Percentiles rank a stretch among this genome's conserved stretches.
Conservation (phyloP, 1,284 basidiomycete genomes). For the Phlebopus sp. region DNA sequence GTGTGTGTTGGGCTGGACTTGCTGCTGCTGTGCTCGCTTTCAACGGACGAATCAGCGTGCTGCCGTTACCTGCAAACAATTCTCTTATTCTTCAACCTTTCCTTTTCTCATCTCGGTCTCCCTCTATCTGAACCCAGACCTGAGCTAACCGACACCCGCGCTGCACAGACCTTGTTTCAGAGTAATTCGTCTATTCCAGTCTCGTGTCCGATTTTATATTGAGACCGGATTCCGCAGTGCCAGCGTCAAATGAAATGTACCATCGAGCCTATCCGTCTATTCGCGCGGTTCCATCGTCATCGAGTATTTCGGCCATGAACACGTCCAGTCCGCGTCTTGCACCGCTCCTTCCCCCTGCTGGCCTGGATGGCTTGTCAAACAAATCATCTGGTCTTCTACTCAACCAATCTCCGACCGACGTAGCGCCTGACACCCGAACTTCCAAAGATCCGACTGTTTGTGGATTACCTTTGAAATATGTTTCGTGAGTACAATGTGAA, state of each 20-base stretch:
- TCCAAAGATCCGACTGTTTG: conserved; percentile 41
- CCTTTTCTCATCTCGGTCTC: neutral
- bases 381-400: conserved; percentile 33
- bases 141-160: neutral
- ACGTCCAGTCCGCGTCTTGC: conserved; percentile 34
- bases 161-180: conserved; percentile 10
- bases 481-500: conserved; percentile 47
- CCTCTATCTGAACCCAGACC: neutral
- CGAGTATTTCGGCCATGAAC: conserved; percentile 20
- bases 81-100: conserved; percentile 4
- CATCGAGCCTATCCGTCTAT: conserved; percentile 41
- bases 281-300: conserved; percentile 38
- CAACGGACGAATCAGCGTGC: conserved; percentile 6
- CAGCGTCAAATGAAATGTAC: conserved; percentile 38
- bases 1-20: neutral
- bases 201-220: conserved; percentile 9
- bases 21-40: conserved; percentile 2
- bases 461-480: conserved; percentile 60
- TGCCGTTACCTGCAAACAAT: conserved; percentile 5
- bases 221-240: conserved; percentile 25
- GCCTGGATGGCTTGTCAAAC: conserved; percentile 27
- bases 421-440: conserved; percentile 22
- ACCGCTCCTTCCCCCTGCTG: conserved; percentile 36
- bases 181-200: conserved; percentile 17
- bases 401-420: conserved; percentile 32